Base-by-base conservation (phyloP, 2,329 filamentous ascomycete species). In the Elsinoe perseae region DNA sequence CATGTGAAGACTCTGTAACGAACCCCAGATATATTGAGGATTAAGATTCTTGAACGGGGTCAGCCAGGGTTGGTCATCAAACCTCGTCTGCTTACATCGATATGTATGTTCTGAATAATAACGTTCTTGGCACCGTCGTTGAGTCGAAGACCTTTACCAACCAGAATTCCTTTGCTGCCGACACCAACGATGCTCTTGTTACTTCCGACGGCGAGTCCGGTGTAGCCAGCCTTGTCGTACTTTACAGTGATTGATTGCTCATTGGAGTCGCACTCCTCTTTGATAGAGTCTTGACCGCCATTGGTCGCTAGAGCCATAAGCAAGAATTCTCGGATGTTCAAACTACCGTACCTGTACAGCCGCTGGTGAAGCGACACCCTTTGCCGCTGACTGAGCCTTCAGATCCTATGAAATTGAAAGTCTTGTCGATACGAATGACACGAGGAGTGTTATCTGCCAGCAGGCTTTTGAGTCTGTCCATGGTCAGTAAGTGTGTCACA, bases 291-390 rank as follows among this genome's bases (percentile, higher is more conserved):
- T 71, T 80, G 72, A 5, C 32, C 32, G 12, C 32, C 32, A 14
- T 36, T 36, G 32, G 10, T 14, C 10, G 32, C 32, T 36, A 14
- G 12, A 9, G 9, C 12, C 4, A 14, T 36, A 9, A 36, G 32
- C 32, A 36, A 14, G 32, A 36, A 14, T 36, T 14, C 4, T 6
- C 5, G 4, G 4, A 36, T 5, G 32, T 6, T 14, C 32, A 36
- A n/a, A n/a, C n/a, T n/a, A n/a, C n/a, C 32, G 32, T 36, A 36
- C 32, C 32, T 36, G 32, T 36, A 36, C 32, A 36, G 72, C 82
- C 78, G 65, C 83, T 81, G 58, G 81, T 77, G 32, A 76, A 62
- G 72, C 85, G 81, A 69, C 82, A 82, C 12, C 66, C 75, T 23
- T 77, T 78, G 28, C 77, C 79, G 70, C 77, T 81, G 10, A 59